phyloP scores from a whole-genome alignment of 345 rosid genomes.

The Tarenaya hassleriana region DNA sequence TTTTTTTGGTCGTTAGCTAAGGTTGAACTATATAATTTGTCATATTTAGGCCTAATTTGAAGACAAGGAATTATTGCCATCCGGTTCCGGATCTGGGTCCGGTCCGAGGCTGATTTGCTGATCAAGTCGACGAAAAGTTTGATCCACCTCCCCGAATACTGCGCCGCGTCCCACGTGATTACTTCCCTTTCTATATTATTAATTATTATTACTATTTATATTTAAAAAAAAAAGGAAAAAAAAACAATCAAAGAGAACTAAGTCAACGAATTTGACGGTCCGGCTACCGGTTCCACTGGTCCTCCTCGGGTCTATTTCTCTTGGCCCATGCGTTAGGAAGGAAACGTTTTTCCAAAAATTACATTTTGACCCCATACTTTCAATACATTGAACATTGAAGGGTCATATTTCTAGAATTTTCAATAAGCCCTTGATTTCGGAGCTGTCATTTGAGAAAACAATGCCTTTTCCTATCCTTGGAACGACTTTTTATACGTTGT shows the following conservation, averaged over 20 bases:
- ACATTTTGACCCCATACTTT: background rate
- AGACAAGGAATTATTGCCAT: no score
- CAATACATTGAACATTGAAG: conserved; percentile 9
- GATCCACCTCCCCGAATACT: conserved; percentile 56
- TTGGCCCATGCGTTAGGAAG: conserved; percentile 30
- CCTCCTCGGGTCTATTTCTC: no score
- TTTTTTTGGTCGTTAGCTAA: no score
- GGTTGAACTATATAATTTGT: no score
- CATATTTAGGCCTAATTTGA: no score
- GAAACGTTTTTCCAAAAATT: conserved; percentile 21
- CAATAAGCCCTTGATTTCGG: no score
- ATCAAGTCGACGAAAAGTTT: conserved; percentile 23
- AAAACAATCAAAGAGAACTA: conserved; percentile 14
- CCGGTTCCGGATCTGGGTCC: no score
- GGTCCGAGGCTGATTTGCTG: conserved; percentile 45
- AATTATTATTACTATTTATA: no score
- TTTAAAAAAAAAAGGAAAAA: background rate
- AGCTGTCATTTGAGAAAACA: no score
- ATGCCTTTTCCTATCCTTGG: no score
- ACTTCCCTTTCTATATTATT: background rate
- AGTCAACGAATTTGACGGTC: conserved; percentile 95
- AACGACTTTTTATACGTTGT: no score
- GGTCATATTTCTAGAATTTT: conserved; percentile 1
- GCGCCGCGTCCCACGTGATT: conserved; percentile 88
- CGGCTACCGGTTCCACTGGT: conserved; percentile 44